These are phyloP conservation scores for Diaporthe aspalathi DNA, from an alignment of 2,329 filamentous ascomycete genomes.

Conservation along the genomic window DNA sequence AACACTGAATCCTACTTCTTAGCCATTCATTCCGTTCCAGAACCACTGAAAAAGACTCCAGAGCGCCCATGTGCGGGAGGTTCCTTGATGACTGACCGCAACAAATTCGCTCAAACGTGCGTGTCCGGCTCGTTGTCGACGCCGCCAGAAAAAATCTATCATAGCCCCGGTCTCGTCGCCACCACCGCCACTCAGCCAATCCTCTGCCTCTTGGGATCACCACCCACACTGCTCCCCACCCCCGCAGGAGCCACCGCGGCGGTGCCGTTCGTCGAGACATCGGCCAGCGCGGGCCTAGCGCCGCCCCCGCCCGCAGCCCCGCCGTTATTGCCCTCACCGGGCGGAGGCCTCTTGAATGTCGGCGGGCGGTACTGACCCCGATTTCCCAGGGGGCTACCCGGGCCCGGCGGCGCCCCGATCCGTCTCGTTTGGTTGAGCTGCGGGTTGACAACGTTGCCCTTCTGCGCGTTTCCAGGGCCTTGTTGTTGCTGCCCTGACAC, in stretches of 20 bases:
- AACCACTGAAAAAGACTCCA: constrained; percentile 17
- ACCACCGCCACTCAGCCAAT: constrained; percentile 40
- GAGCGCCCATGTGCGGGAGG: constrained; percentile 1
- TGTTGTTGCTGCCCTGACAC: constrained; percentile 11
- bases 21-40: not conserved
- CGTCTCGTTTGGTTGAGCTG: constrained; percentile 65
- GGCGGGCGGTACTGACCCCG: constrained; percentile 69
- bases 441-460: constrained; percentile 62
- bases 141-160: not conserved
- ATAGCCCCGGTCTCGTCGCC: not conserved
- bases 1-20: not conserved
- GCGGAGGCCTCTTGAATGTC: constrained; percentile 66
- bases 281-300: constrained; percentile 59
- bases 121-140: not conserved
- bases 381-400: constrained; percentile 68
- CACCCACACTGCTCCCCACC: constrained; percentile 43
- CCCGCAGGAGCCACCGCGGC: constrained; percentile 43
- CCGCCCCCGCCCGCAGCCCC: constrained; percentile 38
- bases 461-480: constrained; percentile 36
- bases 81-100: not conserved
- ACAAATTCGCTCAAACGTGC: constrained; percentile 2
- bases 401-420: constrained; percentile 68
- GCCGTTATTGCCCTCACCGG: constrained; percentile 45
- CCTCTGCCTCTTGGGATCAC: constrained; percentile 66
- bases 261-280: constrained; percentile 60